phyloP scores from a whole-genome alignment of 108 stramenopile genomes.

The Skeletonema tropicum region DNA sequence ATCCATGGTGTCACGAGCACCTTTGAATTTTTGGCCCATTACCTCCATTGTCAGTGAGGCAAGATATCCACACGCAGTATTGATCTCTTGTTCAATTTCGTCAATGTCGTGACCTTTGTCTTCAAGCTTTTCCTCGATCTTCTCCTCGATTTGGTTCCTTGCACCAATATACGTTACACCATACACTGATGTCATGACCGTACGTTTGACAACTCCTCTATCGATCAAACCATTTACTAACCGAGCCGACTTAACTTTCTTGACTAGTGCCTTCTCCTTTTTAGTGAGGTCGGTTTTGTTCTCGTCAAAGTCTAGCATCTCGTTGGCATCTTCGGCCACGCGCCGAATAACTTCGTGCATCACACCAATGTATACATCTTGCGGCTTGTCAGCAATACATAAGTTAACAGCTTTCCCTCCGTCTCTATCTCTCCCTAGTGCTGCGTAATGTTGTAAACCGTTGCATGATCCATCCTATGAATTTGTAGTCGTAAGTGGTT shows the following conservation, averaged over 20 bases:
- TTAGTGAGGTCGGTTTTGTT: slow-evolving; percentile 62
- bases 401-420: slow-evolving; percentile 99
- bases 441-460: slow-evolving; percentile 99
- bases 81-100: slow-evolving; percentile 84
- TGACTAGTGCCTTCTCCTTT: slow-evolving; percentile 58
- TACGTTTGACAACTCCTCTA: slow-evolving; percentile 98
- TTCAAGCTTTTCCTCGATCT: slow-evolving; percentile 85
- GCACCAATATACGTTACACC: slow-evolving; percentile 99
- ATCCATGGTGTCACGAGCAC: slow-evolving; percentile 95
- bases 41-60: slow-evolving; percentile 93
- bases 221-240: slow-evolving; percentile 90
- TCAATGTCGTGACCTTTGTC: slow-evolving; percentile 79
- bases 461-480: slow-evolving; percentile 96
- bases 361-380: slow-evolving; percentile 98
- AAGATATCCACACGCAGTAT: slow-evolving; percentile 86
- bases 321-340: slow-evolving; percentile 76
- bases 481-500: neutral
- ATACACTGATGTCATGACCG: slow-evolving; percentile 99
- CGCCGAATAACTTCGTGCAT: slow-evolving; percentile 89
- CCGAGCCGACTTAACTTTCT: slow-evolving; percentile 71
- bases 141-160: slow-evolving; percentile 93
- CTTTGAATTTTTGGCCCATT: slow-evolving; percentile 94
- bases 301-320: slow-evolving; percentile 62
- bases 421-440: slow-evolving; percentile 94
- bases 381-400: slow-evolving; percentile 85